Evolutionary conservation across 768 basidiomycete genomes (phyloP).

Genomic region (Kwoniella heveanensis): DNA sequence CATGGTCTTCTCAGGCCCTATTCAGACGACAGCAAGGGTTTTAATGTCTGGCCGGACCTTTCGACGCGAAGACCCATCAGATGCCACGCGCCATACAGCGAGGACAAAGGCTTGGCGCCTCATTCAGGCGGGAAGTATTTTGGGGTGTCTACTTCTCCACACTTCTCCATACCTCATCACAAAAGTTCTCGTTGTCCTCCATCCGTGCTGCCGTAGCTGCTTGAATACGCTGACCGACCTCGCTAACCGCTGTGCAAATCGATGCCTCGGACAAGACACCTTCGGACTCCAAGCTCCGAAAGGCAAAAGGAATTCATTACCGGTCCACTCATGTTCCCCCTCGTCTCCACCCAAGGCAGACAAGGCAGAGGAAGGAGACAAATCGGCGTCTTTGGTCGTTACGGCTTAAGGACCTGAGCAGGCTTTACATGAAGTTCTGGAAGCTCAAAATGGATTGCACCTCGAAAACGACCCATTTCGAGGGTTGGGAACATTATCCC

Average conservation of each 20-base stretch:
- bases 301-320: too few species aligned
- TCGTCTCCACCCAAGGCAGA: too few species aligned
- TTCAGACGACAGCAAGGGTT: background rate
- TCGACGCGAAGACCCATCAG: too few species aligned
- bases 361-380: background rate
- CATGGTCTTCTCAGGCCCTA: background rate
- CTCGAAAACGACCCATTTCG: background rate
- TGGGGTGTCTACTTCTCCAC: constrained; percentile 8
- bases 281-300: background rate
- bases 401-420: background rate
- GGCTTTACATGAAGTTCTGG: background rate
- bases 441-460: constrained; percentile 1
- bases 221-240: too few species aligned
- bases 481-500: constrained; percentile 1
- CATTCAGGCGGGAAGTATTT: constrained; percentile 1
- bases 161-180: constrained; percentile 1
- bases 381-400: background rate
- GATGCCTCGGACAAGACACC: background rate
- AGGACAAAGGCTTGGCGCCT: constrained; percentile 21
- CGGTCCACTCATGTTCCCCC: too few species aligned
- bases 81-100: background rate
- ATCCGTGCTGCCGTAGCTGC: background rate
- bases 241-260: background rate
- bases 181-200: background rate
- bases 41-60: background rate